Conservation (phyloP, 1,284 basidiomycete genomes). For the Agroathelia rolfsii region DNA sequence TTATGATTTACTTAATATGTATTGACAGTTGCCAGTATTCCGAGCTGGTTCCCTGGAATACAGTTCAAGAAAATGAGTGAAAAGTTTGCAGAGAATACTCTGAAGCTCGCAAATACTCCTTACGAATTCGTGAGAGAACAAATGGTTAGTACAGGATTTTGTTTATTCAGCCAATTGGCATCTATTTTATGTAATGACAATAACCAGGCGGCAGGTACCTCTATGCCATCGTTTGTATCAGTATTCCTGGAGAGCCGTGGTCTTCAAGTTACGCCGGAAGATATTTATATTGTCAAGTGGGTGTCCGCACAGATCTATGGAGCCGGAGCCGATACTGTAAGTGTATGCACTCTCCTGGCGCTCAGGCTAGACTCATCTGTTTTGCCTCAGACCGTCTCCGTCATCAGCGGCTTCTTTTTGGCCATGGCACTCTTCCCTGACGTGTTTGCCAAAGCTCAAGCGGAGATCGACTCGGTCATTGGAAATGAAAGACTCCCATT, state of each 20-base stretch:
- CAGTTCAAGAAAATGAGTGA: conserved; percentile 18
- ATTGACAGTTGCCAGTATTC: too few relatives aligned
- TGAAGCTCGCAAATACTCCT: too few relatives aligned
- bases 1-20: too few relatives aligned
- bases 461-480: conserved; percentile 46
- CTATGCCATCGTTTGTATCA: conserved; percentile 51
- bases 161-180: conserved; percentile 1
- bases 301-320: conserved; percentile 1
- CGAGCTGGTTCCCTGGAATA: conserved; percentile 28
- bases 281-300: too few relatives aligned
- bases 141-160: conserved; percentile 31
- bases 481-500: conserved; percentile 39
- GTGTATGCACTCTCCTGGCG: conserved; percentile 13
- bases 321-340: conserved; percentile 51
- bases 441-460: conserved; percentile 37
- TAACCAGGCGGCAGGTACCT: conserved; percentile 40
- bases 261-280: not conserved
- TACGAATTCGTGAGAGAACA: conserved; percentile 47
- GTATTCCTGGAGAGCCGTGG: conserved; percentile 42
- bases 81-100: conserved; percentile 16
- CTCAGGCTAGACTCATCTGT: conserved; percentile 1
- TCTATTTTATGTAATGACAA: conserved; percentile 2
- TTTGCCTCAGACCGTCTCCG: conserved; percentile 31
- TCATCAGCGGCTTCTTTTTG: conserved; percentile 45
- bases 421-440: conserved; percentile 47